Evolutionary conservation across 2,329 filamentous ascomycete genomes (phyloP).

Genomic region (Hysterium pulicare): DNA sequence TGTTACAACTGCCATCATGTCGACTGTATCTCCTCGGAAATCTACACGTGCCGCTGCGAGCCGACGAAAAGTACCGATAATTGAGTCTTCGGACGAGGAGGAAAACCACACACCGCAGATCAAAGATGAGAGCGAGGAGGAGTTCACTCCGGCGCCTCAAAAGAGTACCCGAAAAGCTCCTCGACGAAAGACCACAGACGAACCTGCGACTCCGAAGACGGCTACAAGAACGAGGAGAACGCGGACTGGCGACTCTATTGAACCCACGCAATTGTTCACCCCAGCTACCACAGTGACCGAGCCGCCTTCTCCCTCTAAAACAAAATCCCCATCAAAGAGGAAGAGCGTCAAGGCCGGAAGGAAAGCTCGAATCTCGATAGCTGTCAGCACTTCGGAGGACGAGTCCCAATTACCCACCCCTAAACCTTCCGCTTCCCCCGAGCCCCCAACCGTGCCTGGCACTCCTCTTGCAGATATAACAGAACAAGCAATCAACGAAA

Average conservation of each 20-base stretch:
- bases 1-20: constrained; percentile 26
- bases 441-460: constrained; percentile 27
- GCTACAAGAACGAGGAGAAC: constrained; percentile 43
- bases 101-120: constrained; percentile 62
- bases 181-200: constrained; percentile 40
- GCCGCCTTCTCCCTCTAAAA: constrained; percentile 55
- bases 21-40: constrained; percentile 45
- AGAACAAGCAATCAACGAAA: constrained; percentile 61
- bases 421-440: constrained; percentile 55
- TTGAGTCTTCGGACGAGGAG: constrained; percentile 74
- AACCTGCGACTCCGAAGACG: constrained; percentile 45
- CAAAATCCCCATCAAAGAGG: constrained; percentile 62
- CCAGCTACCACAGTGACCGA: constrained; percentile 49
- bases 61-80: constrained; percentile 64
- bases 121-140: constrained; percentile 65
- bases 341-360: constrained; percentile 54
- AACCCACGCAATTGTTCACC: constrained; percentile 60
- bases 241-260: constrained; percentile 50
- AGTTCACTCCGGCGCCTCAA: constrained; percentile 72
- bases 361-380: constrained; percentile 41
- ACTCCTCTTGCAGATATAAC: constrained; percentile 75
- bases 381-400: constrained; percentile 36
- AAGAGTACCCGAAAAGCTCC: constrained; percentile 57
- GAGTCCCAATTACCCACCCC: constrained; percentile 45
- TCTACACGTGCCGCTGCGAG: constrained; percentile 59